These are phyloP conservation scores for Hemerocallis citrina DNA, from an alignment of 106 monocot species.

Conservation along the genomic window DNA sequence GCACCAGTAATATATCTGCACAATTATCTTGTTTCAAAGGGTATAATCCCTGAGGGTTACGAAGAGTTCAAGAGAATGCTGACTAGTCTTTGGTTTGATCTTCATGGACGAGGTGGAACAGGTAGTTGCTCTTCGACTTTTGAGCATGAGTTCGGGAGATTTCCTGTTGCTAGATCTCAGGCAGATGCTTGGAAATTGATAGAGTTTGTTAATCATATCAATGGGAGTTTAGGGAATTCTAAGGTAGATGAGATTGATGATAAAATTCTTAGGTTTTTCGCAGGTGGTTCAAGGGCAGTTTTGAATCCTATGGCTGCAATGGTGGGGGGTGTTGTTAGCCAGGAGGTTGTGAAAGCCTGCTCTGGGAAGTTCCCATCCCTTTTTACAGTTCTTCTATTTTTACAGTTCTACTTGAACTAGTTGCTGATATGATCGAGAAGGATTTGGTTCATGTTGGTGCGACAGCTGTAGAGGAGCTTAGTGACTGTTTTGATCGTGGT, in stretches of 20 bases:
- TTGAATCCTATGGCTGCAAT: slow-evolving; percentile 97
- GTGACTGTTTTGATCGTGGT: too few species aligned
- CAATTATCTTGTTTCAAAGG: slow-evolving; percentile 59
- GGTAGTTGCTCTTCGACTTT: slow-evolving; percentile 78
- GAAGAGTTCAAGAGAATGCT: slow-evolving; percentile 73
- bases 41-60: slow-evolving; percentile 27
- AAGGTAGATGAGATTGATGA: slow-evolving; percentile 49
- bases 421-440: too few species aligned
- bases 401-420: too few species aligned
- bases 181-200: slow-evolving; percentile 59
- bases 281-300: slow-evolving; percentile 68
- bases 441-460: too few species aligned
- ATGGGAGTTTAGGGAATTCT: slow-evolving; percentile 38
- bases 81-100: slow-evolving; percentile 74
- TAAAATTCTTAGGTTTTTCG: slow-evolving; percentile 56
- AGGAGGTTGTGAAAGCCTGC: slow-evolving; percentile 94
- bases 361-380: slow-evolving; percentile 91
- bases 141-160: slow-evolving; percentile 75
- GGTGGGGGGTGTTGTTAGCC: slow-evolving; percentile 96
- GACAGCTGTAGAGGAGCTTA: too few species aligned
- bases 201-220: slow-evolving; percentile 34
- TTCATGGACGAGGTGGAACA: slow-evolving; percentile 73
- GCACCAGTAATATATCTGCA: slow-evolving; percentile 77
- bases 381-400: too few species aligned
- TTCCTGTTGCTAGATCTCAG: slow-evolving; percentile 63